A percentile compares a stretch with the other conserved stretches of the same genome.
These are phyloP conservation scores for Erodium chrysanthum DNA, from an alignment of 441 rosid genomes.

Conservation along the genomic window DNA sequence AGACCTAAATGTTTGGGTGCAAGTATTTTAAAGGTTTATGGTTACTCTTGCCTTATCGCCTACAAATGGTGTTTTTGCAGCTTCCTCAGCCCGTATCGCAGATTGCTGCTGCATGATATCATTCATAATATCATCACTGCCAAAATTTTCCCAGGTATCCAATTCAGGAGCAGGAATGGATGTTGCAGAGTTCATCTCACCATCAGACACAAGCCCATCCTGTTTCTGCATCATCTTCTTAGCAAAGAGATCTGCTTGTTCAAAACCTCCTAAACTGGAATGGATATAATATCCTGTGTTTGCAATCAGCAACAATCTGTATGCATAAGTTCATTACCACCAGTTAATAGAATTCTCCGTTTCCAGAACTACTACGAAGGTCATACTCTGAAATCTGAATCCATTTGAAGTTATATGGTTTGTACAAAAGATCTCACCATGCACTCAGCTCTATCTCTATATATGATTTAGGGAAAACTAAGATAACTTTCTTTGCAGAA, in stretches of 20 bases:
- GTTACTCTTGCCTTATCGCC: slow-evolving; percentile 49
- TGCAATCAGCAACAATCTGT: neutral
- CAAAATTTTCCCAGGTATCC: slow-evolving; percentile 42
- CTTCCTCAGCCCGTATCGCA: slow-evolving; percentile 38
- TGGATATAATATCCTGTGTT: neutral
- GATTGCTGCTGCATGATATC: slow-evolving; percentile 45
- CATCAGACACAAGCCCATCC: slow-evolving; percentile 27
- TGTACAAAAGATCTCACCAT: neutral
- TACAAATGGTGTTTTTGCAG: slow-evolving; percentile 51
- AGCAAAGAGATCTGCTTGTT: neutral
- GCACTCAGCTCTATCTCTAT: neutral
- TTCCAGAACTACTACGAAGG: no score
- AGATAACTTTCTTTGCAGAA: no score
- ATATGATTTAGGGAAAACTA: neutral
- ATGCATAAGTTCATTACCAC: neutral
- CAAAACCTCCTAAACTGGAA: neutral
- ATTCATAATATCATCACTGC: slow-evolving; percentile 22
- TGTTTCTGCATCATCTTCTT: slow-evolving; percentile 33
- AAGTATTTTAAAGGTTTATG: neutral
- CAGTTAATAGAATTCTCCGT: neutral
- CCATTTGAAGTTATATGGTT: neutral
- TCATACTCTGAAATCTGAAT: neutral
- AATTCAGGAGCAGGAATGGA: slow-evolving; percentile 22
- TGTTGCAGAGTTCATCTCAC: slow-evolving; percentile 23
- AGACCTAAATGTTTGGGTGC: neutral